phyloP scores from a whole-genome alignment of 2,329 filamentous ascomycete species.

The Exophiala bonariae region DNA sequence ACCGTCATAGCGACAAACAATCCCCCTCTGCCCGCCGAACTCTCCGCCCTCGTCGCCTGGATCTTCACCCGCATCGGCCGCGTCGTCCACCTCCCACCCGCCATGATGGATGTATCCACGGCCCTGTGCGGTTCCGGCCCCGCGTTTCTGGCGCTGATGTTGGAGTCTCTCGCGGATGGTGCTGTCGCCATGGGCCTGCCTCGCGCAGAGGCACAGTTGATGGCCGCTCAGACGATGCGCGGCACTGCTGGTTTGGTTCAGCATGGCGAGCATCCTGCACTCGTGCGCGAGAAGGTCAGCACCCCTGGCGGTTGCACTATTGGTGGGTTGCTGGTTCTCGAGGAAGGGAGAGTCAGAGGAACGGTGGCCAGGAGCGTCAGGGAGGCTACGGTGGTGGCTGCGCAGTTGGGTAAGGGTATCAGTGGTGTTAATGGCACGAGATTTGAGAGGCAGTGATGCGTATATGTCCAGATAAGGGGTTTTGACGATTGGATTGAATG shows the following conservation, averaged over 20 bases:
- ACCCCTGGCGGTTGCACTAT: conserved; percentile 66
- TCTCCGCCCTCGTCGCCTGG: conserved; percentile 50
- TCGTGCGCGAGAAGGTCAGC: conserved; percentile 60
- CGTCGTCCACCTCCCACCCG: conserved; percentile 21
- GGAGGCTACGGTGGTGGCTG: conserved; percentile 60
- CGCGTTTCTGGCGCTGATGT: conserved; percentile 60
- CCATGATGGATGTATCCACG: conserved; percentile 29
- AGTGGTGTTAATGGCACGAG: conserved; percentile 29
- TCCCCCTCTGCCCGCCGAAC: conserved; percentile 46
- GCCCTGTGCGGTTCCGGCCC: conserved; percentile 54
- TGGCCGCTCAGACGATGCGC: conserved; percentile 63
- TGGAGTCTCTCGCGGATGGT: conserved; percentile 62
- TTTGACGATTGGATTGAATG: neutral
- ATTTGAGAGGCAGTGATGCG: conserved; percentile 16
- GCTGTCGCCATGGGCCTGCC: conserved; percentile 64
- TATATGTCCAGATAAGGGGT: no score
- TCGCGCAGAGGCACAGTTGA: conserved; percentile 58
- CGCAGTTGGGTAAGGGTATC: conserved; percentile 46
- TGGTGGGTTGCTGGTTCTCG: conserved; percentile 62
- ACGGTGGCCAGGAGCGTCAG: conserved; percentile 66
- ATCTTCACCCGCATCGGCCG: conserved; percentile 56
- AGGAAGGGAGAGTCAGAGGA: conserved; percentile 76
- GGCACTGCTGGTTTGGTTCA: conserved; percentile 60
- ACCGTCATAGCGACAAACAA: conserved; percentile 68
- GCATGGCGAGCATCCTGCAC: conserved; percentile 59